These are phyloP conservation scores for Ogataea thermomethanolica DNA, from an alignment of 805 yeast species.

Conservation along the genomic window DNA sequence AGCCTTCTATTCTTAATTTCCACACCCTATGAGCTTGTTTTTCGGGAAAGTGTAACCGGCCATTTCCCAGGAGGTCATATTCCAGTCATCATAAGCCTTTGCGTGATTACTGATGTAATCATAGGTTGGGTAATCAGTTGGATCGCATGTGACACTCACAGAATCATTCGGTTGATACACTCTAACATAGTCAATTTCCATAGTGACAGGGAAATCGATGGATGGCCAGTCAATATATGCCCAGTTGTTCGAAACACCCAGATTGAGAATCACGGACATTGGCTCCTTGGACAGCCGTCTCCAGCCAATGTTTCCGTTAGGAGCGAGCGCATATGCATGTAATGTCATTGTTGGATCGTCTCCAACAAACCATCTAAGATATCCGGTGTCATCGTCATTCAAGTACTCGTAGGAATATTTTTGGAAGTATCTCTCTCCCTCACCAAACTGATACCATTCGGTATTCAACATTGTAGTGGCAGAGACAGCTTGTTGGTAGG, in stretches of 20 bases:
- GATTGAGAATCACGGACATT: constrained; percentile 81
- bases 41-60: constrained; percentile 75
- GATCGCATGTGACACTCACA: constrained; percentile 75
- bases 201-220: constrained; percentile 69
- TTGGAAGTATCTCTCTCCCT: constrained; percentile 54
- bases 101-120: constrained; percentile 74
- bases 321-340: constrained; percentile 71
- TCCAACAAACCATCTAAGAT: constrained; percentile 85
- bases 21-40: constrained; percentile 49
- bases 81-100: constrained; percentile 64
- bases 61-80: constrained; percentile 67
- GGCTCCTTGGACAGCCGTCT: constrained; percentile 86
- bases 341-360: constrained; percentile 71
- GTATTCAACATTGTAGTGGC: constrained; percentile 75
- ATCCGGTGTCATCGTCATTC: constrained; percentile 68
- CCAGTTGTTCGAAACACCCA: constrained; percentile 92
- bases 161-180: constrained; percentile 79
- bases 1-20: background rate
- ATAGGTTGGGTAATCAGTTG: constrained; percentile 75
- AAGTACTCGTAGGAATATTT: constrained; percentile 73
- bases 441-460: constrained; percentile 76
- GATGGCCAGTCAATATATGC: constrained; percentile 89
- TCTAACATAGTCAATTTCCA: constrained; percentile 83
- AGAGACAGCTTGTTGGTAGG: constrained; percentile 89
- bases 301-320: constrained; percentile 87